Conservation (phyloP, 345 rosid species). For the Bretschneidera sinensis region DNA sequence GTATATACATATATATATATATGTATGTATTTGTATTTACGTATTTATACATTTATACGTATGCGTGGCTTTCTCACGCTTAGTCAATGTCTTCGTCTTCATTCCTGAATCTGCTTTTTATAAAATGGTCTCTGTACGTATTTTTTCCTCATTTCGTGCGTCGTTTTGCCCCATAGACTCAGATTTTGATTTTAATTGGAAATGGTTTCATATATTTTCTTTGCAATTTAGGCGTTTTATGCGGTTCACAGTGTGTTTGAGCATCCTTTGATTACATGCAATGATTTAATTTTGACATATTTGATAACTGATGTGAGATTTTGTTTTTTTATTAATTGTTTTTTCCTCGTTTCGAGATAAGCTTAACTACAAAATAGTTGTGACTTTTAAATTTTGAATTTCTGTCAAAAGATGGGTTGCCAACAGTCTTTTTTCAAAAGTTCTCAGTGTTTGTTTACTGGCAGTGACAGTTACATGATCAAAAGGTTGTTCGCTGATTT, state of each 20-base stretch:
- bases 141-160: not conserved
- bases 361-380: not conserved
- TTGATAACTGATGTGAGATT: not conserved
- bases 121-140: too few relatives aligned
- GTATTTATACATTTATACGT: not conserved
- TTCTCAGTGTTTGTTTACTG: not conserved
- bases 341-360: not conserved
- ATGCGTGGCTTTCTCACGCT: not conserved
- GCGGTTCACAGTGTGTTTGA: not conserved
- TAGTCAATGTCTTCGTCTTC: not conserved
- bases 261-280: not conserved
- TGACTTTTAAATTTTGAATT: not conserved
- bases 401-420: not conserved
- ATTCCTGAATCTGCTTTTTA: constrained; percentile 12
- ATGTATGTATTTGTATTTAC: not conserved
- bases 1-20: too few relatives aligned
- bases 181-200: not conserved
- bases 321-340: not conserved
- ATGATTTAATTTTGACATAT: too few relatives aligned
- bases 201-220: not conserved
- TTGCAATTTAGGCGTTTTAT: not conserved
- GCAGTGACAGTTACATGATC: constrained; percentile 4
- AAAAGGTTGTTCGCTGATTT: not conserved
- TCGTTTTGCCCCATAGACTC: not conserved
- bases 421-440: not conserved